Evolutionary conservation across 2,329 filamentous ascomycete species (phyloP).

Genomic region (Xylariaceae sp.): DNA sequence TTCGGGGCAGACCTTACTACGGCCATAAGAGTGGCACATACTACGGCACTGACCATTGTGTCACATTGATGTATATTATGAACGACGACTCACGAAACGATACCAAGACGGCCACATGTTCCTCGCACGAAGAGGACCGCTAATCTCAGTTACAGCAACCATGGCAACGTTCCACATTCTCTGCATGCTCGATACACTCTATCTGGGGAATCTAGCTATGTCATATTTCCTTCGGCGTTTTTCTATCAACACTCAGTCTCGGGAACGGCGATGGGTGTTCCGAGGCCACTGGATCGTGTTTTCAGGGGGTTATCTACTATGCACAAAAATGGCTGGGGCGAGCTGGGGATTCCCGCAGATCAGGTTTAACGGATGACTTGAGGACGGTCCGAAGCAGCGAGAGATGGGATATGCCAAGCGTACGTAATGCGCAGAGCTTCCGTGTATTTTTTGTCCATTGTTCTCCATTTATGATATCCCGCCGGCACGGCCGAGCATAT

Average conservation of each 20-base stretch:
- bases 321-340: neutral
- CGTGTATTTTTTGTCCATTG: slow-evolving; percentile 15
- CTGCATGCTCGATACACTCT: no score
- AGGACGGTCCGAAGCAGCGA: slow-evolving; percentile 1
- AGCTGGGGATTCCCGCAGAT: slow-evolving; percentile 10
- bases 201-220: no score
- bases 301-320: no score
- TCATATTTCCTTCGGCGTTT: no score
- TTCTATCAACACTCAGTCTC: no score
- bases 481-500: slow-evolving; percentile 32
- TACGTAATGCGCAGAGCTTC: slow-evolving; percentile 1
- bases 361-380: slow-evolving; percentile 9
- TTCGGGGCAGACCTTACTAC: slow-evolving; percentile 2
- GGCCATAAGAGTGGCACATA: neutral
- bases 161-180: no score
- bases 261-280: no score
- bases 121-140: no score
- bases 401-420: slow-evolving; percentile 2
- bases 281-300: no score
- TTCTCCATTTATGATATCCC: slow-evolving; percentile 31
- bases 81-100: slow-evolving; percentile 27
- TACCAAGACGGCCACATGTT: slow-evolving; percentile 10
- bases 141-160: no score
- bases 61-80: slow-evolving; percentile 26
- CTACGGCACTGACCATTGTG: neutral